Conservation (phyloP, 2,329 filamentous ascomycete genomes). For the Colletotrichum incanum region DNA sequence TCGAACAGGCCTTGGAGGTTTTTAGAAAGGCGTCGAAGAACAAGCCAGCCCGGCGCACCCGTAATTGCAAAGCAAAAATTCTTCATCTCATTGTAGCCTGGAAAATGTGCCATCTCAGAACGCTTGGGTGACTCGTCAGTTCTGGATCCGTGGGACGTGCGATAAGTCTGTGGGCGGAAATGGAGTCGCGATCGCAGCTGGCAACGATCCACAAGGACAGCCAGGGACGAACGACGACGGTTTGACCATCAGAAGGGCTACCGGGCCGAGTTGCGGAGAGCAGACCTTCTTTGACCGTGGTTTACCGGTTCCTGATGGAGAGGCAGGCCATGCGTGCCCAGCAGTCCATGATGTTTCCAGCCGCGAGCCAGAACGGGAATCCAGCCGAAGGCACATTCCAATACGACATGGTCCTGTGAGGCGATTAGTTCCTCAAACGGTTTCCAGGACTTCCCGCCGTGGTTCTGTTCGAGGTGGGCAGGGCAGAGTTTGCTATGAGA, state of each 20-base stretch:
- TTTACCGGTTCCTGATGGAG: not conserved
- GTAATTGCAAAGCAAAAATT: not conserved
- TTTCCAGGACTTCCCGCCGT: not conserved
- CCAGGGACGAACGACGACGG: not conserved
- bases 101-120: not conserved
- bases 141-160: conserved; percentile 7
- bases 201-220: conserved; percentile 12
- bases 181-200: not conserved
- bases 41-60: not conserved
- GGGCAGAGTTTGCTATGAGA: conserved; percentile 36
- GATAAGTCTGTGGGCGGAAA: not conserved
- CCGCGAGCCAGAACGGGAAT: not conserved
- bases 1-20: not conserved
- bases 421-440: conserved; percentile 2
- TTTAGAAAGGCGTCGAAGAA: not conserved
- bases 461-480: conserved; percentile 8
- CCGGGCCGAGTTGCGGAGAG: conserved; percentile 16
- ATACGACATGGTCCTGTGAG: not conserved
- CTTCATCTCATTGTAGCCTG: conserved; percentile 3
- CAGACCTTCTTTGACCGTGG: not conserved
- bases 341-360: conserved; percentile 4
- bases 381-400: not conserved
- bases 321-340: not conserved
- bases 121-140: not conserved
- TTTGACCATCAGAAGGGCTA: conserved; percentile 7